Conservation (phyloP, 139 green algal genomes). For the Pleodorina starrii region DNA sequence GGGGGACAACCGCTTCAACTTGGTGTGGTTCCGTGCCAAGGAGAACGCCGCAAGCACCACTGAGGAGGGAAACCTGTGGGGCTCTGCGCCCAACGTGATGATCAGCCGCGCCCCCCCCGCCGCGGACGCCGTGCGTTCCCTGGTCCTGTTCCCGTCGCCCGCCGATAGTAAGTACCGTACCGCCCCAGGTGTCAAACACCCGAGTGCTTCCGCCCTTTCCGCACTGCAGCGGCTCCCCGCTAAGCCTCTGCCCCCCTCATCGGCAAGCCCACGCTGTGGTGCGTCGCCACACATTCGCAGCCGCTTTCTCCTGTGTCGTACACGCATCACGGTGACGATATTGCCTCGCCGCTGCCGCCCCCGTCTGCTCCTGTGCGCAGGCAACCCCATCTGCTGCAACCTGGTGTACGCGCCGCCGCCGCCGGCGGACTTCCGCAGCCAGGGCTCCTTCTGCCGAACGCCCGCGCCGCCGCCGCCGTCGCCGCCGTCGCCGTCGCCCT, state of each 20-base stretch:
- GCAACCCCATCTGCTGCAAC: constrained; percentile 27
- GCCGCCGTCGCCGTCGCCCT: neutral
- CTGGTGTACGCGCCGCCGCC: constrained; percentile 11
- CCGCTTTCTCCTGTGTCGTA: no score
- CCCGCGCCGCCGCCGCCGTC: constrained; percentile 18
- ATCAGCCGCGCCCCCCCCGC: neutral
- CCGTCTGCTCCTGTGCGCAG: no score
- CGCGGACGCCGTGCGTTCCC: constrained; percentile 4
- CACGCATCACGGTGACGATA: no score
- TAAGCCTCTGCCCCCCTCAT: no score
- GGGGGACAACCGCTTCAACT: constrained; percentile 36
- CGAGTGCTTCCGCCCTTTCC: no score
- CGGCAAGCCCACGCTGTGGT: no score
- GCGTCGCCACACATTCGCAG: no score
- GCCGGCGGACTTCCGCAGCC: neutral
- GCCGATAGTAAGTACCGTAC: constrained; percentile 5
- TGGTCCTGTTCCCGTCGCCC: constrained; percentile 29
- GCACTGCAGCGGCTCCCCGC: no score
- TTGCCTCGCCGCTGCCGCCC: no score
- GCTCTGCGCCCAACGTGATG: constrained; percentile 17
- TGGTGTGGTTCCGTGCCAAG: constrained; percentile 10
- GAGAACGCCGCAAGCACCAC: constrained; percentile 17
- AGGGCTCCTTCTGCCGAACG: neutral
- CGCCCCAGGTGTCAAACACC: no score
- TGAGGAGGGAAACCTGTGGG: neutral